These are phyloP conservation scores for Hypoxylon sp. DNA, from an alignment of 2,329 filamentous ascomycete genomes.

Conservation along the genomic window DNA sequence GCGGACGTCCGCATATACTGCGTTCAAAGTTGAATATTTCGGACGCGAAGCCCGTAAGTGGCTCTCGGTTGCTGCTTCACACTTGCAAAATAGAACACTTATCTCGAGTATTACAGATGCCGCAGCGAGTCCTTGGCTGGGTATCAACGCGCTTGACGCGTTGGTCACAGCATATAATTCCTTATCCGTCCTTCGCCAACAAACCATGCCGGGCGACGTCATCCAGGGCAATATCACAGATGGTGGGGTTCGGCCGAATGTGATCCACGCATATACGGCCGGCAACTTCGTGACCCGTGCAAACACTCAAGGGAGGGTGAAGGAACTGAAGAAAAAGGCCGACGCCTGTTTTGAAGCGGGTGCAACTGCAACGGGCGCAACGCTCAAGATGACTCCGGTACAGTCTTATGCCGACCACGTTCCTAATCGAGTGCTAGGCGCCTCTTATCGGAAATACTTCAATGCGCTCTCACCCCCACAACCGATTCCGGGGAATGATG, in stretches of 20 bases:
- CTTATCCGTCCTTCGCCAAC: constrained; percentile 68
- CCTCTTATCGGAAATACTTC: constrained; percentile 62
- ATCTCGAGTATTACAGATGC: constrained; percentile 56
- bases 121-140: constrained; percentile 70
- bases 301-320: constrained; percentile 57
- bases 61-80: background rate
- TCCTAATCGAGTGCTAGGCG: constrained; percentile 65
- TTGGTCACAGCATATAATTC: constrained; percentile 64
- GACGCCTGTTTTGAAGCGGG: constrained; percentile 64
- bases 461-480: constrained; percentile 58
- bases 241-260: constrained; percentile 68
- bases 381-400: constrained; percentile 59
- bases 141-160: constrained; percentile 72
- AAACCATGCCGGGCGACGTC: constrained; percentile 66
- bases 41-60: constrained; percentile 64
- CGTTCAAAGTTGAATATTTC: constrained; percentile 66
- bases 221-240: constrained; percentile 67
- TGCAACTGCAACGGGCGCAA: constrained; percentile 66
- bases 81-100: constrained; percentile 14
- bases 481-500: constrained; percentile 56
- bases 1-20: constrained; percentile 66
- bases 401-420: constrained; percentile 69
- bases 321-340: constrained; percentile 59
- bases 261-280: constrained; percentile 65
- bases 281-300: constrained; percentile 54